Base-by-base conservation (phyloP, 805 yeast species). In the Zygosaccharomyces siamensis region DNA sequence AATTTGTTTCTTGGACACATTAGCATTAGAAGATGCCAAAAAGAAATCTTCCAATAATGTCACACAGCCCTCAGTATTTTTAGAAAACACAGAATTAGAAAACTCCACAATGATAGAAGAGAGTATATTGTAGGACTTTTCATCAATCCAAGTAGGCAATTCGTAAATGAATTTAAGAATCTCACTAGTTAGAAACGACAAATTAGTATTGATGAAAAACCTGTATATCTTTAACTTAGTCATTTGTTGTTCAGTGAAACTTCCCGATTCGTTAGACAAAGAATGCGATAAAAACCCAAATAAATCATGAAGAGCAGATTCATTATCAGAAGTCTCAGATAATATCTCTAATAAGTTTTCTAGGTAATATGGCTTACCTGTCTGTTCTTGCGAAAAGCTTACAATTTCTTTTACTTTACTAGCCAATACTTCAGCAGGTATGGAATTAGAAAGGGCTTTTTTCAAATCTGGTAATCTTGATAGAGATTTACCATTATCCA, bases 141-240 rank as follows among this genome's bases (percentile, higher is more conserved):
- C 56, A 0, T 70, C 63, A 5, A 74, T 50, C 51, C 62, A 61
- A 1, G 60, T 55, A 4, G 75, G 71, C 5, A 77, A 14, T 12
- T 65, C 66, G 16, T 56, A 55, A 14, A 76, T 51, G 38, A 75
- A 66, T 3, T 59, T 57, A 0, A 59, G 54, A 1, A 80, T 59
- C n/a, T 61, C 59, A 0, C 62, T 45, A 3, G 49, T 36, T 12
- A 60, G 33, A 21, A 11, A 45, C 3, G 14, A 23, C 4, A 38
- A 11, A 6, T 44, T 37, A 1, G 52, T 43, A 7, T 51, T 47
- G 3, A 56, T 39, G n/a, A 54, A 53, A 20, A 28, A 37, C 16
- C 35, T 26, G 36, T 43, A 53, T 8, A 51, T 21, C 4, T 47
- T 33, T 5, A 52, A 31, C 7, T 57, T 30, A 20, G 52, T 46